These are phyloP conservation scores for Triticum monococcum DNA, from an alignment of 176 grass and related monocot genomes.

Conservation along the genomic window DNA sequence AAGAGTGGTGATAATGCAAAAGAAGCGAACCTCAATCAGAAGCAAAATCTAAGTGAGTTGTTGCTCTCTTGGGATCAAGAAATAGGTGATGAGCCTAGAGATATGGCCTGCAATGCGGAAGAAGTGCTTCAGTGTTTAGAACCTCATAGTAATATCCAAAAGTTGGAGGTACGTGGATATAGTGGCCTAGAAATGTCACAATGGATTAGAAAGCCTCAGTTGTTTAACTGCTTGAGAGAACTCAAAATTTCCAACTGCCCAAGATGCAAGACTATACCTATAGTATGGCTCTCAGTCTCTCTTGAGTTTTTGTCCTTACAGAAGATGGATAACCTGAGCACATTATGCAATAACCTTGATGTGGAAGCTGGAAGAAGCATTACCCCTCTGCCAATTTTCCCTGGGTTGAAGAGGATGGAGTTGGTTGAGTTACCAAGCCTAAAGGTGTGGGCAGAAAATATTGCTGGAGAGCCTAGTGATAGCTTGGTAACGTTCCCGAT, in stretches of 20 bases:
- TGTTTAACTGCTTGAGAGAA: background rate
- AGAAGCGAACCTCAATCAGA: background rate
- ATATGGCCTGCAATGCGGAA: background rate
- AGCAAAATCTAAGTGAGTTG: background rate
- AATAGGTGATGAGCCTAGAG: too few relatives aligned
- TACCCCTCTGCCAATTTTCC: background rate
- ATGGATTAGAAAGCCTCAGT: slow-evolving; percentile 6
- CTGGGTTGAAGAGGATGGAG: background rate
- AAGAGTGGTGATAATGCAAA: background rate
- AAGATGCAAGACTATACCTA: background rate
- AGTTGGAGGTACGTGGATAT: background rate
- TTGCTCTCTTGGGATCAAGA: background rate
- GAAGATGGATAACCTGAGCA: background rate
- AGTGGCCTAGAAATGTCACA: background rate
- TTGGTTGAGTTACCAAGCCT: rapidly evolving
- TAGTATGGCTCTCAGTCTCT: background rate
- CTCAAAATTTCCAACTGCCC: background rate
- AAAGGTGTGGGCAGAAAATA: background rate
- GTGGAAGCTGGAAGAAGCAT: background rate
- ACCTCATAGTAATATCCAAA: background rate
- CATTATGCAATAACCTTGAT: background rate
- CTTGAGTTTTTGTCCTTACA: background rate
- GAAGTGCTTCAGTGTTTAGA: background rate
- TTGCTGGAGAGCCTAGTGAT: background rate
- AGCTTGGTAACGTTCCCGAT: too few relatives aligned